Base-by-base conservation (phyloP, 139 green algal species). In the Micractinium conductrix region DNA sequence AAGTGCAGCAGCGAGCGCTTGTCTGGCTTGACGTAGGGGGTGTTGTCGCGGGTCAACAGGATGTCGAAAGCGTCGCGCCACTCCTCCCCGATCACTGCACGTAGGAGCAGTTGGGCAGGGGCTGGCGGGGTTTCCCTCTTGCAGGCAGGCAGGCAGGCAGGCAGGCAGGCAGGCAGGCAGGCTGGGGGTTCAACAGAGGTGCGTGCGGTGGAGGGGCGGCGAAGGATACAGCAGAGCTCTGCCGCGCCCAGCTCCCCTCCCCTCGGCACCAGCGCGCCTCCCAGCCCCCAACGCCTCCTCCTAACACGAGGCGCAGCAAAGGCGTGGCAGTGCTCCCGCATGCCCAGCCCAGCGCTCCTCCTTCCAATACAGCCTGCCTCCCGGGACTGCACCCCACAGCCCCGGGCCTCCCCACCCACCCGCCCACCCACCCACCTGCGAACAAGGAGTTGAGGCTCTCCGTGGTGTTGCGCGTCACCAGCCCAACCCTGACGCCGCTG, bases 391-490 rank as follows among this genome's bases (percentile, higher is more conserved):
- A n/a, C n/a, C n/a, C n/a, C n/a, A n/a, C 67, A 43, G 1, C n/a
- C 67, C 21, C 35, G 16, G 33, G 14, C 17, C 30, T 6, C 65
- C 65, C 35, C 67, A 16, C 17, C 70, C 3, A 5, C 37, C 28
- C 45, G 19, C 24, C 33, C 17, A 17, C 14, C 70, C 48, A 22
- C 68, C 1, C n/a, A 80, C 74, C 48, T 33, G 63, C 16, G 62
- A 96, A 92, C 82, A 96, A 96, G 1, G 91, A 89, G 16, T 85
- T 69, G 24, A 96, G 90, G 42, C 81, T 91, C 35, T 85, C 62
- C 0, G 63, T 65, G 2, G 93, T 96, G 89, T 96, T 96, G 75
- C 93, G 87, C 2, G 93, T 96, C 17, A 96, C 92, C 44, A 96
- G 88, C 0, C 89, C 91, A 48, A 95, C 88, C 19, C 37, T n/a